Percentiles rank a stretch among this genome's conserved stretches.
phyloP scores from a whole-genome alignment of 495 filamentous ascomycete species.

The Lophiotrema nucula region DNA sequence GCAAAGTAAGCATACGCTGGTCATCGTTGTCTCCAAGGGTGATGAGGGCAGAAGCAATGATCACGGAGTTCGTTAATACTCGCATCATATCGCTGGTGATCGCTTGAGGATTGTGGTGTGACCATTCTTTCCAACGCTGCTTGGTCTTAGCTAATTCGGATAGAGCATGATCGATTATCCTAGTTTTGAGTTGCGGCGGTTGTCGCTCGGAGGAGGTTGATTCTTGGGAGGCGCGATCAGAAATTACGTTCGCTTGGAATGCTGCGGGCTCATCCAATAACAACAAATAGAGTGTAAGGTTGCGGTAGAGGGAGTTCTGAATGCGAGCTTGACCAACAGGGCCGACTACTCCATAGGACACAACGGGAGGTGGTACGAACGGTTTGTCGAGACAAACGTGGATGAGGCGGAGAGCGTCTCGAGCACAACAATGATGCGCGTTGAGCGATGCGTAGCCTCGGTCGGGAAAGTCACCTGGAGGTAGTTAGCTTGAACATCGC shows the following conservation, averaged over 20 bases:
- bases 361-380: slow-evolving; percentile 4
- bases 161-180: slow-evolving; percentile 34
- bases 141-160: slow-evolving; percentile 31
- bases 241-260: slow-evolving; percentile 14
- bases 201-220: slow-evolving; percentile 1
- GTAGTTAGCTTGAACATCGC: slow-evolving; percentile 24
- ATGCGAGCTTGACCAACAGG: slow-evolving; percentile 45
- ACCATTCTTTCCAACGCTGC: slow-evolving; percentile 32
- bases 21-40: slow-evolving; percentile 22
- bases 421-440: slow-evolving; percentile 39
- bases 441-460: slow-evolving; percentile 40
- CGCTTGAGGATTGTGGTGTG: slow-evolving; percentile 25
- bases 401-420: slow-evolving; percentile 44
- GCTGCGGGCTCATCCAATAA: slow-evolving; percentile 26
- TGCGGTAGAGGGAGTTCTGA: slow-evolving; percentile 22
- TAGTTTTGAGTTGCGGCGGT: slow-evolving; percentile 20
- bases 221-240: background rate
- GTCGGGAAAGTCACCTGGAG: slow-evolving; percentile 41
- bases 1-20: slow-evolving; percentile 29
- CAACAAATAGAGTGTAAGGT: slow-evolving; percentile 45
- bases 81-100: slow-evolving; percentile 42
- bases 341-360: slow-evolving; percentile 31
- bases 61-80: slow-evolving; percentile 34
- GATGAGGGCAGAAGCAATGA: slow-evolving; percentile 28
- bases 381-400: slow-evolving; percentile 41